Percentiles rank a stretch among this genome's conserved stretches.
phyloP scores from a whole-genome alignment of 2,329 filamentous ascomycete species.

The Hypoxylon sp. region DNA sequence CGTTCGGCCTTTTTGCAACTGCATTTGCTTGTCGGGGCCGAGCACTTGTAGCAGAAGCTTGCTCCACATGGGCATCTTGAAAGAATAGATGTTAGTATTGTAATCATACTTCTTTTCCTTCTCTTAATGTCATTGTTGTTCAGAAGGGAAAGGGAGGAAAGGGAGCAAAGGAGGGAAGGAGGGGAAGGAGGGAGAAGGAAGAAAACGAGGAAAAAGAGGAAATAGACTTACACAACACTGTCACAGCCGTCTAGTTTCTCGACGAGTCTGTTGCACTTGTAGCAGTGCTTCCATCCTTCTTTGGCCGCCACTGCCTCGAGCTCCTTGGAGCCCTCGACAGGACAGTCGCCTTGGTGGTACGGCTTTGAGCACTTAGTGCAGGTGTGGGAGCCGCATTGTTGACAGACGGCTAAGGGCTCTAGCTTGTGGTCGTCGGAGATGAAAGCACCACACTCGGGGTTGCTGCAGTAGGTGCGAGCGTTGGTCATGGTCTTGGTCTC shows the following conservation, averaged over 20 bases:
- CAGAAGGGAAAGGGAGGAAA: background rate
- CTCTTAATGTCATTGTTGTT: no score
- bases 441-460: background rate
- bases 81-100: background rate
- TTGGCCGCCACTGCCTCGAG: background rate
- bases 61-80: constrained; percentile 5
- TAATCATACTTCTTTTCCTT: background rate
- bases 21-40: background rate
- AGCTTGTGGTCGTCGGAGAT: constrained; percentile 1
- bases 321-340: background rate
- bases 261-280: background rate
- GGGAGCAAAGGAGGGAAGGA: no score
- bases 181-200: no score
- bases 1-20: background rate
- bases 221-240: constrained; percentile 7
- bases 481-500: background rate
- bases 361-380: constrained; percentile 5
- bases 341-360: constrained; percentile 14
- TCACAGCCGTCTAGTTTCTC: constrained; percentile 14
- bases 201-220: background rate
- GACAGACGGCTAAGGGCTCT: background rate
- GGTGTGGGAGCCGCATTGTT: background rate
- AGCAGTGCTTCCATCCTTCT: constrained; percentile 7
- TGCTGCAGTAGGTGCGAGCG: constrained; percentile 4
- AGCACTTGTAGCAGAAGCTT: constrained; percentile 9